Conservation (phyloP, 176 grass and related monocot genomes). For the Puya raimondii region DNA sequence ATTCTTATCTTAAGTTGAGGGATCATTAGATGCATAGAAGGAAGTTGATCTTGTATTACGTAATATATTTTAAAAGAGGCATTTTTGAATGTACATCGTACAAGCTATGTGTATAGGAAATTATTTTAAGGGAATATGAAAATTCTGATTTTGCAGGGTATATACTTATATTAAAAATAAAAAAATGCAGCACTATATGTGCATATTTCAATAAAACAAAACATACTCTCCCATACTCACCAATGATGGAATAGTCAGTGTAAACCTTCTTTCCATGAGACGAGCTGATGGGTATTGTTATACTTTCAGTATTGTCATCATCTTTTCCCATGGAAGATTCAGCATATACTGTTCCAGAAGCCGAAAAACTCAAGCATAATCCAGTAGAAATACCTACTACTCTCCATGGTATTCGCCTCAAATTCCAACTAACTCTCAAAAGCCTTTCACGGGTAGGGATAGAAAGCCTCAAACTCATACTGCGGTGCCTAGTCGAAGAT, state of each 20-base stretch:
- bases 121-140: too few species aligned
- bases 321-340: constrained; percentile 38
- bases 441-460: constrained; percentile 21
- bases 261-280: constrained; percentile 74
- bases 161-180: too few species aligned
- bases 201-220: not conserved
- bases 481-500: constrained; percentile 41
- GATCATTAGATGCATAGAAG: too few species aligned
- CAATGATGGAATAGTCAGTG: constrained; percentile 83
- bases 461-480: constrained; percentile 39
- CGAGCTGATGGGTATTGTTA: constrained; percentile 25
- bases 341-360: constrained; percentile 40
- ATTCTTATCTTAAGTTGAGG: too few species aligned
- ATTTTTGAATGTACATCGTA: too few species aligned
- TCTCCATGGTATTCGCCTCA: constrained; percentile 34
- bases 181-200: too few species aligned
- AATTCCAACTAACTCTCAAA: constrained; percentile 48
- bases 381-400: constrained; percentile 45
- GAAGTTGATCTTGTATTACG: too few species aligned
- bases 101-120: too few species aligned
- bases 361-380: constrained; percentile 58
- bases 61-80: too few species aligned
- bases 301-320: constrained; percentile 12
- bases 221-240: constrained; percentile 24
- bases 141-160: too few species aligned